These are phyloP conservation scores for Pugionium cornutum DNA, from an alignment of 345 rosid genomes.

Conservation along the genomic window DNA sequence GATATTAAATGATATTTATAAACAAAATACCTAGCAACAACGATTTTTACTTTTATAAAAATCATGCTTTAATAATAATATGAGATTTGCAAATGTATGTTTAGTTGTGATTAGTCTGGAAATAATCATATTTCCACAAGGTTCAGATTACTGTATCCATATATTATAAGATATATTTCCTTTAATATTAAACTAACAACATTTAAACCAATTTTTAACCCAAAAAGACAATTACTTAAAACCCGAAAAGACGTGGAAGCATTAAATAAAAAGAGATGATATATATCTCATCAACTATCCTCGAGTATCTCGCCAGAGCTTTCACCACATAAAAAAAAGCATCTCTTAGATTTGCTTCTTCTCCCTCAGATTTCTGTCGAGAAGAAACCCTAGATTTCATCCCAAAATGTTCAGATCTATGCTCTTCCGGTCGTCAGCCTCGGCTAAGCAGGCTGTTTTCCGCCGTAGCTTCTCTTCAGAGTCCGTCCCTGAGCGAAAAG, in stretches of 20 bases:
- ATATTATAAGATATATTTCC: not conserved
- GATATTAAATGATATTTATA: no score
- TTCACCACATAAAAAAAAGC: conserved; percentile 23
- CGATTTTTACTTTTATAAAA: no score
- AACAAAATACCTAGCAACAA: no score
- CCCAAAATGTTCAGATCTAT: conserved; percentile 51
- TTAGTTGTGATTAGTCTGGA: not conserved
- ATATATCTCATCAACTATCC: not conserved
- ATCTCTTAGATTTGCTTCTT: conserved; percentile 1
- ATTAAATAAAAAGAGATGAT: conserved; percentile 2
- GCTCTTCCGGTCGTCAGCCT: conserved; percentile 39
- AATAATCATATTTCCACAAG: not conserved
- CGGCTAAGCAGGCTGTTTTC: conserved; percentile 45
- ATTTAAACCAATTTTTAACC: not conserved
- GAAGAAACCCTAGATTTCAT: conserved; percentile 23
- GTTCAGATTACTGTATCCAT: no score
- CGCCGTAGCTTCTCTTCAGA: conserved; percentile 62
- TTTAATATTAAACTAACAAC: not conserved
- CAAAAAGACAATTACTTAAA: no score
- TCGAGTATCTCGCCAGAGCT: conserved; percentile 34
- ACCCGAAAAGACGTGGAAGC: conserved; percentile 3
- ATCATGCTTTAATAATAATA: no score
- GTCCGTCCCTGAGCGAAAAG: conserved; percentile 67
- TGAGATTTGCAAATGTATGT: no score
- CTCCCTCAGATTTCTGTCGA: not conserved